Percentiles rank a stretch among this genome's conserved stretches.
phyloP scores from a whole-genome alignment of 2,329 filamentous ascomycete species.

The Sclerotinia nivalis region DNA sequence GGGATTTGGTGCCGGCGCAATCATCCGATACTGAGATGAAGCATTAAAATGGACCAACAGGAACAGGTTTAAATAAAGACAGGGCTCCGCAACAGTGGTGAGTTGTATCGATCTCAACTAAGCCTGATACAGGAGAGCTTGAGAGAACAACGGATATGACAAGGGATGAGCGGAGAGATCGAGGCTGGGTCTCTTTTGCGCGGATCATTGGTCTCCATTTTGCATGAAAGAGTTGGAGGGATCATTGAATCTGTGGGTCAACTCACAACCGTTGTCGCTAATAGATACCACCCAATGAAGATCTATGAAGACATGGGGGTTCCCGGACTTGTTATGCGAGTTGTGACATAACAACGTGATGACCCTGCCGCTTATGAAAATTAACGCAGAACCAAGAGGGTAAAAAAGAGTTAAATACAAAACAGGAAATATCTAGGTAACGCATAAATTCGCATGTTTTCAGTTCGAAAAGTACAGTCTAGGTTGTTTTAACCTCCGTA shows the following conservation, averaged over 20 bases:
- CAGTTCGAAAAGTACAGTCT: slow-evolving; percentile 1
- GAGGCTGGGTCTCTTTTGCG: slow-evolving; percentile 33
- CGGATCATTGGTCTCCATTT: slow-evolving; percentile 35
- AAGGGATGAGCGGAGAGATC: slow-evolving; percentile 39
- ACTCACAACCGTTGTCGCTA: slow-evolving; percentile 25
- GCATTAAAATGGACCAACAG: slow-evolving; percentile 34
- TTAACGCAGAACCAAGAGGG: slow-evolving; percentile 8
- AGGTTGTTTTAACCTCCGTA: slow-evolving; percentile 10
- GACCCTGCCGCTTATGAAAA: slow-evolving; percentile 20
- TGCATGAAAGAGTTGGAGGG: slow-evolving; percentile 27
- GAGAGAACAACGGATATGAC: slow-evolving; percentile 29
- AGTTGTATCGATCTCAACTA: slow-evolving; percentile 39
- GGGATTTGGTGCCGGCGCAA: slow-evolving; percentile 37
- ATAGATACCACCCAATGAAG: slow-evolving; percentile 22
- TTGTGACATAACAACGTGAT: slow-evolving; percentile 23
- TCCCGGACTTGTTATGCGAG: slow-evolving; percentile 17
- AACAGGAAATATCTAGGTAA: not conserved
- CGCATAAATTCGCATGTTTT: not conserved
- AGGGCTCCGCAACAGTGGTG: slow-evolving; percentile 33
- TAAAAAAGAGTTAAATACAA: slow-evolving; percentile 14
- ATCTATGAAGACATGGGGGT: slow-evolving; percentile 16
- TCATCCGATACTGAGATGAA: slow-evolving; percentile 41
- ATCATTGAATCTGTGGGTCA: slow-evolving; percentile 30
- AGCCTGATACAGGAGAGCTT: slow-evolving; percentile 32
- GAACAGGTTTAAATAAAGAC: slow-evolving; percentile 28